Evolutionary conservation across 371 early-diverging fungal genomes (phyloP), one percentile per base, ranked within the genome.

Genomic region (Mucor plumbeus): DNA sequence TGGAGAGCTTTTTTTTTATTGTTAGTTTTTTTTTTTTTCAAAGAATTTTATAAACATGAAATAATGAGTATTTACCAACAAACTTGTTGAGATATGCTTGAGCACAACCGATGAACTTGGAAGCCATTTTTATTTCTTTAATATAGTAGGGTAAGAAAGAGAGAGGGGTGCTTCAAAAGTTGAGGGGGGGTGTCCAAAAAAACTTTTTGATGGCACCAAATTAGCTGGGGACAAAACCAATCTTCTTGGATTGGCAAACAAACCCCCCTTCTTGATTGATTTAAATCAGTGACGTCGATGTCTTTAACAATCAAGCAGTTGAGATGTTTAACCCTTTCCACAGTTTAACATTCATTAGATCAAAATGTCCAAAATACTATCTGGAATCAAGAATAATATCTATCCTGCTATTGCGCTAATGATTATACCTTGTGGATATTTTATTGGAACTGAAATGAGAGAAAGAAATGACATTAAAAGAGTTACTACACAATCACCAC

Each of bases 61-160:
- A 50, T 26, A 2, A 50, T 50, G 5, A 4, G 31, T 19, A 62
- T 50, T 63, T 69, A 82, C 82, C 79, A 68, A 68, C 47, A 61
- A 79, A 62, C 70, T 82, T 82, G 67, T 58, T 59, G 26, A 72
- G 59, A 63, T 65, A 68, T 39, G 33, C 19, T 64, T 72, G 73
- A 65, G 73, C 69, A 65, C 59, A 59, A 48, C 65, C 62, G 62
- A 68, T 19, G 19, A 68, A 38, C 47, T 68, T 72, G n/a, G 73
- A 65, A 63, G 73, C 73, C 73, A 72, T 72, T 64, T 41, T 64
- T 14, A 44, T n/a, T 60, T 9, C n/a, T 48, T 35, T 48, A 48
- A 62, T 35, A 15, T 21, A 41, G 48, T 58, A 59, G 35, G 39
- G 39, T 26, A 64, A 54, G 33, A 26, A 40, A 39, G n/a, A 41